phyloP scores from a whole-genome alignment of 225 moss, liverwort and hornwort species.

The Pseudoscleropodium purum region DNA sequence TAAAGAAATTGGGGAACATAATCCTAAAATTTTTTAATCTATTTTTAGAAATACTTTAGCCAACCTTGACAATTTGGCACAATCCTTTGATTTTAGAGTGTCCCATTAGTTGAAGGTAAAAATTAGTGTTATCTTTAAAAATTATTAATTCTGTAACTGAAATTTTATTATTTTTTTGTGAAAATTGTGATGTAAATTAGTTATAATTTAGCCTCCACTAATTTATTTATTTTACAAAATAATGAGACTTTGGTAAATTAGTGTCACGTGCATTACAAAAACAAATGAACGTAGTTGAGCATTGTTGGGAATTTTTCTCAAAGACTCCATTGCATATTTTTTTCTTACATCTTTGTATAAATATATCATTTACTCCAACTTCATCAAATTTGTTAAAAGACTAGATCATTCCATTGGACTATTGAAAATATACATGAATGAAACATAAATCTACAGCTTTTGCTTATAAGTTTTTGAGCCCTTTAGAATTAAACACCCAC shows the following conservation, averaged over 20 bases:
- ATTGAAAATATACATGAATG: background rate
- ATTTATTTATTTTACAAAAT: no score
- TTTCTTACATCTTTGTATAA: background rate
- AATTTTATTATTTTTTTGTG: background rate
- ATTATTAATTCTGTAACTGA: no score
- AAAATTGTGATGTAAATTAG: background rate
- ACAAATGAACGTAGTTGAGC: background rate
- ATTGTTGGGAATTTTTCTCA: fast-evolving
- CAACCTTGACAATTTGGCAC: no score
- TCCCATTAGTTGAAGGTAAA: background rate
- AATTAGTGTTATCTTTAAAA: background rate
- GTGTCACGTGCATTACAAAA: background rate
- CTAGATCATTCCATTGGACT: background rate
- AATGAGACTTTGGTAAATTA: background rate
- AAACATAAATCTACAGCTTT: background rate
- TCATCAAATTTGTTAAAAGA: background rate
- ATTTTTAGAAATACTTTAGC: no score
- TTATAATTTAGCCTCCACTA: fast-evolving
- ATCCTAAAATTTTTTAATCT: background rate
- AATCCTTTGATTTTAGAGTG: background rate
- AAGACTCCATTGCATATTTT: background rate
- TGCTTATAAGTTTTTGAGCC: background rate
- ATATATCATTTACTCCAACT: background rate
- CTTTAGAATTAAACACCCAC: background rate
- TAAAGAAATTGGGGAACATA: no score